Base-by-base conservation (phyloP, 805 yeast genomes). In the Kodamaea leandrae region DNA sequence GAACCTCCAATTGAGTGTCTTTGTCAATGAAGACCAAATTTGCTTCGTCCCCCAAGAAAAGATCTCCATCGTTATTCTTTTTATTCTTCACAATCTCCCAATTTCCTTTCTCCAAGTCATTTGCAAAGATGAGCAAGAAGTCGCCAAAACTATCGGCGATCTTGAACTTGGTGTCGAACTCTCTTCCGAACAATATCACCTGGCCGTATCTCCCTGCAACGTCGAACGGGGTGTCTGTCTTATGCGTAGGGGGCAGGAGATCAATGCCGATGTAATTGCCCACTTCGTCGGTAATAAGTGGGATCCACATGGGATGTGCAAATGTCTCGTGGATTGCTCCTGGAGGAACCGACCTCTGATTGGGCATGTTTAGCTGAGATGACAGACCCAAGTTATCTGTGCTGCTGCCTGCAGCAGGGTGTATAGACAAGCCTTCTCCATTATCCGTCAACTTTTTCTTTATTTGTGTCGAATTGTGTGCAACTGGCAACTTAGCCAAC, bases 261-360 rank as follows among this genome's bases (percentile, higher is more conserved):
- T 91, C 99, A 10, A 93, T 70, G 39, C 89, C 99, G 47, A 91
- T 82, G 61, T 89, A 90, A 64, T 91, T 91, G 36, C 99, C 99
- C 18, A 81, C 84, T 39, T 78, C 81, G 60, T 91, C 99, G 29
- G 93, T 87, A 19, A 86, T 80, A 36, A 91, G 63, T 2, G 99
- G 99, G 43, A 91, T 83, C 99, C 99, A 91, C 53, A 77, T 78
- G 3, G 87, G 80, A 60, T 87, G 87, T n/a, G 96, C 91, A 62
- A 88, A 93, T 5, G 80, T 79, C 6, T 77, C 74, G 58, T 86
- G 85, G 33, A 89, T 70, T 9, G 81, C 67, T 4, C 81, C 82
- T 14, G 85, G 85, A 6, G 99, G 99, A 12, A 87, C 71, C 0
- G 93, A 82, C 44, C 72, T 73, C 63, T 69, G 75, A 3, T 40